A percentile compares a stretch with the other conserved stretches of the same genome.
Conservation (phyloP, 768 basidiomycete species). For the Boletellus emodensis region DNA sequence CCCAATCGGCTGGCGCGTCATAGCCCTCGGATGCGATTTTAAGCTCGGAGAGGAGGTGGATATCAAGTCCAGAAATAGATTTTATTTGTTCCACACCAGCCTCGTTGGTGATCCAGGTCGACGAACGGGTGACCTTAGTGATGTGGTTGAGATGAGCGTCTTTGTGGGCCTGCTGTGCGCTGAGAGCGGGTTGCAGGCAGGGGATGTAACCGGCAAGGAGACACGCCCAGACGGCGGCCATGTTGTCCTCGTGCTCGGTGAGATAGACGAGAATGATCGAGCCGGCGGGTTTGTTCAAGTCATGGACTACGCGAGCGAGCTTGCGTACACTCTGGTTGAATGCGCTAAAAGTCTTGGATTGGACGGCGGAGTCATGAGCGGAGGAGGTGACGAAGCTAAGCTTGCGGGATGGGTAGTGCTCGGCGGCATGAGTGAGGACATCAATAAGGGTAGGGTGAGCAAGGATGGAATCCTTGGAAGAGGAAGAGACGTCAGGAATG, state of each 20-base stretch:
- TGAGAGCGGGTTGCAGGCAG: conserved; percentile 32
- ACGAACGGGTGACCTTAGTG: conserved; percentile 17
- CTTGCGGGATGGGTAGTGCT: conserved; percentile 21
- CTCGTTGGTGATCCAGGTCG: conserved; percentile 23
- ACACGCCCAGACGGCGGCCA: conserved; percentile 31
- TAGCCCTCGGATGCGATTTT: conserved; percentile 16
- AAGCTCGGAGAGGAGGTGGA: conserved; percentile 25
- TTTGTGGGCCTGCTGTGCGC: conserved; percentile 31
- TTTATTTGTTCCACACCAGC: conserved; percentile 22
- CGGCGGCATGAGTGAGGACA: conserved; percentile 19
- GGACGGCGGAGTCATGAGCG: conserved; percentile 27
- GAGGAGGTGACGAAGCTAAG: conserved; percentile 28
- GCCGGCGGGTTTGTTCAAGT: conserved; percentile 22
- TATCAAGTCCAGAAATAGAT: conserved; percentile 17
- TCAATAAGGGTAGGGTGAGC: conserved; percentile 17
- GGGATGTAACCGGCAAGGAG: conserved; percentile 30
- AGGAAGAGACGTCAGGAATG: neutral
- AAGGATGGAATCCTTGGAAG: neutral
- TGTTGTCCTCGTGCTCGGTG: conserved; percentile 33
- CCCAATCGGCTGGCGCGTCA: conserved; percentile 8
- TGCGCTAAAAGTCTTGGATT: conserved; percentile 21
- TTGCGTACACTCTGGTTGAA: conserved; percentile 7
- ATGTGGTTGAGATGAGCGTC: conserved; percentile 29
- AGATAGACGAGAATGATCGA: conserved; percentile 28
- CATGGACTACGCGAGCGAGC: neutral